Evolutionary conservation across 306 rosid species (phyloP).

Genomic region (Vigna reflexopilosa): DNA sequence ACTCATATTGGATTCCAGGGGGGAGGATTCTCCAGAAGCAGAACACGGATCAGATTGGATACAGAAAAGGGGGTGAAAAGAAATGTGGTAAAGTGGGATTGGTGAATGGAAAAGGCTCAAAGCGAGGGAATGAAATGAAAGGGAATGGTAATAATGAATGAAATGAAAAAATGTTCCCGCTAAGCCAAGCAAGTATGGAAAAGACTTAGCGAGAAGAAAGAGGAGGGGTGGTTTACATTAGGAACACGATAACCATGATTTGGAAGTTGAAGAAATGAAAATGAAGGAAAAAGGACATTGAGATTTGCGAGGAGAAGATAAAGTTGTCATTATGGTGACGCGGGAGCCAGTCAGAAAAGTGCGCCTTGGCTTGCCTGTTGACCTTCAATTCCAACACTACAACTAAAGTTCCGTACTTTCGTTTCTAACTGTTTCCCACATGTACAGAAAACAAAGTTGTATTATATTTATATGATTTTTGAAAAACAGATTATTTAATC

Average conservation of each 20-base stretch:
- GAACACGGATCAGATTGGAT: not conserved
- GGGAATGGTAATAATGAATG: not conserved
- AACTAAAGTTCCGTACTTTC: not conserved
- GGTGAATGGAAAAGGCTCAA: not conserved
- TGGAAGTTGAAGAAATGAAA: not conserved
- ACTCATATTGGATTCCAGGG: slow-evolving; percentile 5
- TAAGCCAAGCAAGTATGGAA: not conserved
- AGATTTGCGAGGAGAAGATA: slow-evolving; percentile 44
- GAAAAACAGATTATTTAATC: too few species aligned
- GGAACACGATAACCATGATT: not conserved
- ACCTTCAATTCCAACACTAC: not conserved
- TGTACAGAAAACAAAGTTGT: not conserved
- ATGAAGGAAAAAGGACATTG: not conserved
- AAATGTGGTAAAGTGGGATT: not conserved
- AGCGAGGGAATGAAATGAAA: not conserved
- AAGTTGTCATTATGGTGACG: slow-evolving; percentile 30
- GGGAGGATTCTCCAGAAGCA: not conserved
- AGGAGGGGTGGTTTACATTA: not conserved
- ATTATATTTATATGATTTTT: not conserved
- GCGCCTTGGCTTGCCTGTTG: not conserved
- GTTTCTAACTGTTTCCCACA: not conserved
- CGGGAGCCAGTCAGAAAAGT: slow-evolving; percentile 18
- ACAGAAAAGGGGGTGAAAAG: not conserved
- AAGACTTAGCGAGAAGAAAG: not conserved
- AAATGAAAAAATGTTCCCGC: not conserved